Evolutionary conservation across 1,139 yeast species (phyloP).

Genomic region (Pneumocystis wakefieldiae): DNA sequence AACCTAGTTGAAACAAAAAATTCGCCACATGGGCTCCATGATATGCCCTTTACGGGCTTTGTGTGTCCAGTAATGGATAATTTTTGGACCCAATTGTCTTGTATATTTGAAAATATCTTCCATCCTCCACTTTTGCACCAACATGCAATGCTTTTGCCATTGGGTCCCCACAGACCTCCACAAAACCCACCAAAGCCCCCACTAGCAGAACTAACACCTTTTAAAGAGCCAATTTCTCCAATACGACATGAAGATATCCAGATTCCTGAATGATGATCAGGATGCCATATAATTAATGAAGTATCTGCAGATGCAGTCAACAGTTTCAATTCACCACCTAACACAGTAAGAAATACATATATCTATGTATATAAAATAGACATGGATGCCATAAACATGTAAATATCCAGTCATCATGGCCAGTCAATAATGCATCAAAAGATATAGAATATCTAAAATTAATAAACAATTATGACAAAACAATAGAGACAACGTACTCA

Average conservation of each 20-base stretch:
- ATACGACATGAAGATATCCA: slow-evolving; percentile 74
- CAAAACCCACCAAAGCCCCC: slow-evolving; percentile 98
- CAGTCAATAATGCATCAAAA: slow-evolving; percentile 88
- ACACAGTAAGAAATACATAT: slow-evolving; percentile 21
- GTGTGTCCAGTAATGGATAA: slow-evolving; percentile 66
- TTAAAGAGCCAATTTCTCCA: slow-evolving; percentile 72
- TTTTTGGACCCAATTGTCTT: slow-evolving; percentile 36
- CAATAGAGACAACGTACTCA: background rate
- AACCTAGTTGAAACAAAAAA: slow-evolving; percentile 48
- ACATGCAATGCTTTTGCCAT: slow-evolving; percentile 42
- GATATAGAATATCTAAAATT: slow-evolving; percentile 38
- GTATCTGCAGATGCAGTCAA: slow-evolving; percentile 89
- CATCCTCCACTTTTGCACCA: slow-evolving; percentile 89
- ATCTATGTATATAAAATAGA: background rate
- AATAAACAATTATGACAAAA: background rate
- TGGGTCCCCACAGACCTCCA: slow-evolving; percentile 60
- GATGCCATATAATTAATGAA: slow-evolving; percentile 90
- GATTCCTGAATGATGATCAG: slow-evolving; percentile 71
- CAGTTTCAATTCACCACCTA: slow-evolving; percentile 35
- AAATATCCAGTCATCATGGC: slow-evolving; percentile 97
- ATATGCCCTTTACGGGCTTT: slow-evolving; percentile 58
- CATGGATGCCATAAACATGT: slow-evolving; percentile 49
- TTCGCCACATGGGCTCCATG: slow-evolving; percentile 56
- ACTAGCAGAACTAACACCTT: slow-evolving; percentile 96
- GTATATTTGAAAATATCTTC: slow-evolving; percentile 47